phyloP scores from a whole-genome alignment of 2,329 filamentous ascomycete genomes.

The Arthrobotrys iridis region DNA sequence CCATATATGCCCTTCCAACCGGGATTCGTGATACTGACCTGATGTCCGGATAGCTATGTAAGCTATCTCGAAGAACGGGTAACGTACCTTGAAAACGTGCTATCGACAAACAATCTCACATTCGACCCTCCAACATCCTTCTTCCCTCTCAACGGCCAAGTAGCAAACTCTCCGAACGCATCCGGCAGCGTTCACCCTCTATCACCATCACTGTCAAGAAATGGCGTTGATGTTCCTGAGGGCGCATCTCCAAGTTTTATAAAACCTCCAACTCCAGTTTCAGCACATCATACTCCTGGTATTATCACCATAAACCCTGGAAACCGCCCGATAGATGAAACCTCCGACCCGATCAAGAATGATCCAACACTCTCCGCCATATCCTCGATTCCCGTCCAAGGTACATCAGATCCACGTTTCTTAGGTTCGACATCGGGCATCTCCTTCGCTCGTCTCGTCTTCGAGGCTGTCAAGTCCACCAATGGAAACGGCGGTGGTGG shows the following conservation, averaged over 20 bases:
- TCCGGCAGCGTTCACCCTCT: slow-evolving; percentile 33
- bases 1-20: neutral
- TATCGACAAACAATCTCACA: slow-evolving; percentile 74
- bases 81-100: slow-evolving; percentile 79
- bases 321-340: slow-evolving; percentile 57
- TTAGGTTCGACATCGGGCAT: slow-evolving; percentile 88
- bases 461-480: slow-evolving; percentile 84
- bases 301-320: slow-evolving; percentile 52
- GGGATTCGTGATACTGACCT: slow-evolving; percentile 19
- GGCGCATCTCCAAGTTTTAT: slow-evolving; percentile 43
- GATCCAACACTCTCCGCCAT: slow-evolving; percentile 56
- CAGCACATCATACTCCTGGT: slow-evolving; percentile 39
- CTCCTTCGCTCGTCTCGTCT: slow-evolving; percentile 92
- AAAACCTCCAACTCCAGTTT: slow-evolving; percentile 46
- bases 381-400: slow-evolving; percentile 69
- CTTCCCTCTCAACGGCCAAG: slow-evolving; percentile 71
- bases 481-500: slow-evolving; percentile 42
- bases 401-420: slow-evolving; percentile 75
- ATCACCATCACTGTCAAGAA: slow-evolving; percentile 37
- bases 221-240: slow-evolving; percentile 29
- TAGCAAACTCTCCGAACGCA: slow-evolving; percentile 63
- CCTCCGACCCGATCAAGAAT: slow-evolving; percentile 59
- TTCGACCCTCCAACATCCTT: slow-evolving; percentile 71
- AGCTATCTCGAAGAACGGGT: slow-evolving; percentile 92
- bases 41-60: slow-evolving; percentile 70